Percentiles rank a stretch among this genome's conserved stretches.
phyloP scores from a whole-genome alignment of 805 yeast species.

The Blastobotrys mokoenaii region DNA sequence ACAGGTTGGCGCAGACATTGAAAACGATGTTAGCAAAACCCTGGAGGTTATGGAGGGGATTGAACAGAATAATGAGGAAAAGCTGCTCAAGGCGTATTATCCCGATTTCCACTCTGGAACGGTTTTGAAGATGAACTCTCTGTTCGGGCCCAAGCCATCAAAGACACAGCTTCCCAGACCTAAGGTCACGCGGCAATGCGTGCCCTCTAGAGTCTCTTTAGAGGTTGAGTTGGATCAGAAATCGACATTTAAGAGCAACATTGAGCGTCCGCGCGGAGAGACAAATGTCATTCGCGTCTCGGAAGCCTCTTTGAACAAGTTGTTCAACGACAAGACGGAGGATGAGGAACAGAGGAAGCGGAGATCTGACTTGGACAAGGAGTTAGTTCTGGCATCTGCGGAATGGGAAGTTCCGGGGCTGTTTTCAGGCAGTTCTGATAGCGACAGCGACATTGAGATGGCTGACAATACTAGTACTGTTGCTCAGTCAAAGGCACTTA shows the following conservation, averaged over 20 bases:
- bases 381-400: constrained; percentile 50
- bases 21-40: constrained; percentile 2
- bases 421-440: not conserved
- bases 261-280: not conserved
- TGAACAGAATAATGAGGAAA: not conserved
- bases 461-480: not conserved
- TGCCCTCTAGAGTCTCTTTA: constrained; percentile 49
- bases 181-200: constrained; percentile 22
- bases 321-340: not conserved
- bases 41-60: not conserved
- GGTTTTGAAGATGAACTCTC: constrained; percentile 53
- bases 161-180: constrained; percentile 48
- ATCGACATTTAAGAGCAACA: constrained; percentile 36
- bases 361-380: constrained; percentile 17
- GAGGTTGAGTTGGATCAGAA: constrained; percentile 59
- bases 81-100: constrained; percentile 34
- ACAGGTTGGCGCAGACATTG: not conserved
- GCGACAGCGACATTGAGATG: not conserved
- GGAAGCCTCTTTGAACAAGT: not conserved
- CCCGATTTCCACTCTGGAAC: constrained; percentile 53
- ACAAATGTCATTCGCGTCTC: constrained; percentile 1
- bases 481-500: not conserved
- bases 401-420: constrained; percentile 63
- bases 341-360: not conserved
- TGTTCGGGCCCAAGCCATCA: constrained; percentile 57